phyloP scores from a whole-genome alignment of 306 rosid genomes.

The Prosopis cineraria region DNA sequence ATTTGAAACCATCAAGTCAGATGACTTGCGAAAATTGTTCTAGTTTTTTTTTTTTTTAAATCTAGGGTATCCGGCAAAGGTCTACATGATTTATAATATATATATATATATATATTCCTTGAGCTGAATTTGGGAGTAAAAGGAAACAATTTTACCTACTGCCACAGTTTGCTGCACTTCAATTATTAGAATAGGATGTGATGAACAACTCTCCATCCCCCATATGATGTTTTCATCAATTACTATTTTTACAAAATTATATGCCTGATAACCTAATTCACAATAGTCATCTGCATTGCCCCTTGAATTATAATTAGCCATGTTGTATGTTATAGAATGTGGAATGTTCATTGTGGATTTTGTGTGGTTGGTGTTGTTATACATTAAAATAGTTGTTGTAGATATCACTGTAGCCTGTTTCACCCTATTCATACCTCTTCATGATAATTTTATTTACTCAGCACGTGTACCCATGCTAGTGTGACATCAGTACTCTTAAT shows the following conservation, averaged over 20 bases:
- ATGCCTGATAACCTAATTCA: not conserved
- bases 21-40: not conserved
- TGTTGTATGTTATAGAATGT: not conserved
- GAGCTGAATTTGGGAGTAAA: not conserved
- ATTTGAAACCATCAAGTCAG: constrained; percentile 1
- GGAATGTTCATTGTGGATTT: not conserved
- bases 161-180: not conserved
- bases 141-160: not conserved
- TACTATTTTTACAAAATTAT: constrained; percentile 7
- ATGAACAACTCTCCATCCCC: not conserved
- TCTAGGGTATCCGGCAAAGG: not conserved
- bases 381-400: too few relatives aligned
- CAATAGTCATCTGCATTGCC: not conserved
- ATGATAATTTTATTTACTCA: too few relatives aligned
- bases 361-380: too few relatives aligned
- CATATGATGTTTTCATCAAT: constrained; percentile 8
- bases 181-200: not conserved
- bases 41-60: too few relatives aligned
- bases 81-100: too few relatives aligned
- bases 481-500: not conserved
- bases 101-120: not conserved
- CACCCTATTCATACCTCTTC: too few relatives aligned
- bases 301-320: not conserved
- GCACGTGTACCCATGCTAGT: too few relatives aligned
- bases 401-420: too few relatives aligned